These are phyloP conservation scores for Bolboschoenus planiculmis DNA, from an alignment of 176 grass and related monocot genomes.

Conservation along the genomic window DNA sequence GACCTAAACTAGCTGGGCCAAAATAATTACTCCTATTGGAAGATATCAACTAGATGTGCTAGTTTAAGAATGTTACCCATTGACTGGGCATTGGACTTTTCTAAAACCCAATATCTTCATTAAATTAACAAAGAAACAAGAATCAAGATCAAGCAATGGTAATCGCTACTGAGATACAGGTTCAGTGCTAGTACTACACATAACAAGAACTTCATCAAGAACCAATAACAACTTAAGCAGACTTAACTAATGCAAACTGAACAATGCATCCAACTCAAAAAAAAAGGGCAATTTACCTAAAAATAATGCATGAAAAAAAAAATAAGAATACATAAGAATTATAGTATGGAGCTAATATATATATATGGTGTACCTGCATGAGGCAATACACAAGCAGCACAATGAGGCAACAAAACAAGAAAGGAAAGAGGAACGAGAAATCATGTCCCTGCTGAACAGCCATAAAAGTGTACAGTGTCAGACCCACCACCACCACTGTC, in stretches of 20 bases:
- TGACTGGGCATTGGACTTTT: neutral
- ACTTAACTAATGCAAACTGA: neutral
- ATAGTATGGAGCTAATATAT: neutral
- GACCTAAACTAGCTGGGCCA: neutral
- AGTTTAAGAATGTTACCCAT: neutral
- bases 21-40: neutral
- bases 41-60: neutral
- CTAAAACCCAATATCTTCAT: neutral
- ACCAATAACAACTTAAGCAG: neutral
- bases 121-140: neutral
- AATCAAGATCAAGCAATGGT: neutral
- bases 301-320: neutral
- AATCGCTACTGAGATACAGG: neutral
- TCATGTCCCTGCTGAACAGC: slow-evolving; percentile 40
- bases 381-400: slow-evolving; percentile 32
- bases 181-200: neutral
- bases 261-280: neutral
- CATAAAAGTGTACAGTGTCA: slow-evolving; percentile 62
- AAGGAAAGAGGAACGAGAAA: slow-evolving; percentile 46
- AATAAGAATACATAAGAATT: neutral
- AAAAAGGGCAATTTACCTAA: neutral
- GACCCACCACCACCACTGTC: slow-evolving; percentile 26
- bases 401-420: slow-evolving; percentile 35
- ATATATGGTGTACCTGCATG: slow-evolving; percentile 61
- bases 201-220: neutral